Evolutionary conservation across 2,329 filamentous ascomycete species (phyloP).

Genomic region (Aspergillus quadricinctus): DNA sequence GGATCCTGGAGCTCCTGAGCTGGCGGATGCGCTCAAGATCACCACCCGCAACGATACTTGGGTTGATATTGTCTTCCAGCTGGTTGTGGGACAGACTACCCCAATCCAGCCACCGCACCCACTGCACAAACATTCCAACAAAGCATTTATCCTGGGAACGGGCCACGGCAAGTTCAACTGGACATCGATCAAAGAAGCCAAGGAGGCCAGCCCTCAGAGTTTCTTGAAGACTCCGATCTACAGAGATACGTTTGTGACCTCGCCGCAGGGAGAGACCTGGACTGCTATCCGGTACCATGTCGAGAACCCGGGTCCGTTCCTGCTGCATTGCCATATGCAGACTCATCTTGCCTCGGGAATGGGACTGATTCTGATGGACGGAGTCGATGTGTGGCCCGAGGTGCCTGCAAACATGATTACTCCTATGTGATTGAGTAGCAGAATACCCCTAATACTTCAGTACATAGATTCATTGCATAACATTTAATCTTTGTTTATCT

Average conservation of each 20-base stretch:
- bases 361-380: constrained; percentile 47
- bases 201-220: constrained; percentile 41
- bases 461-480: background rate
- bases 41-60: constrained; percentile 47
- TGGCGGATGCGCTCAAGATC: constrained; percentile 43
- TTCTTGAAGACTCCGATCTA: constrained; percentile 55
- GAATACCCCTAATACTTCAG: background rate
- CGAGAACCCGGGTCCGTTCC: constrained; percentile 45
- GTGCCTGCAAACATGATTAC: background rate
- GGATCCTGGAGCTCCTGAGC: constrained; percentile 8
- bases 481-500: background rate
- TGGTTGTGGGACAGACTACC: constrained; percentile 41
- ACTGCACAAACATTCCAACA: constrained; percentile 63
- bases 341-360: constrained; percentile 49
- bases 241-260: constrained; percentile 48
- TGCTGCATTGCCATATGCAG: constrained; percentile 52
- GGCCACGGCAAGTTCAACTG: constrained; percentile 52
- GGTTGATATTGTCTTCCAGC: constrained; percentile 47
- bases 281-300: constrained; percentile 46
- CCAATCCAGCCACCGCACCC: constrained; percentile 54
- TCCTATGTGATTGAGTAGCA: background rate
- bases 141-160: constrained; percentile 54
- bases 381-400: constrained; percentile 45
- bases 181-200: constrained; percentile 51
- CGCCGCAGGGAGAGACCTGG: constrained; percentile 36